phyloP scores from a whole-genome alignment of 1,139 yeast species.

The Hyphopichia buzzinii region DNA sequence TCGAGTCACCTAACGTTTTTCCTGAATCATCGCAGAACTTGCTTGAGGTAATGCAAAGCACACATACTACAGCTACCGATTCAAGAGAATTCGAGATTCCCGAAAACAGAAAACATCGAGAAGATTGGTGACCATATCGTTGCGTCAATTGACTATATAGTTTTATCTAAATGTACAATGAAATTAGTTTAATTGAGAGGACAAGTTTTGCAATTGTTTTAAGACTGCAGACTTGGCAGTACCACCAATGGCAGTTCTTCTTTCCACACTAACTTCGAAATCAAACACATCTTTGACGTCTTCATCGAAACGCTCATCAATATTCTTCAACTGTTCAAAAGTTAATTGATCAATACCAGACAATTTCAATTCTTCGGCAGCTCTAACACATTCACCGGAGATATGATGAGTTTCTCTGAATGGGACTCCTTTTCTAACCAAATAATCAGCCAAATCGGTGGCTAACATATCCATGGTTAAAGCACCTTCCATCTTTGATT shows the following conservation, averaged over 20 bases:
- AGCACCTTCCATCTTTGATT: slow-evolving; percentile 77
- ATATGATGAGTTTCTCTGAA: slow-evolving; percentile 99
- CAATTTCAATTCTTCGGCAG: slow-evolving; percentile 74
- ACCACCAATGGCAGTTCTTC: slow-evolving; percentile 96
- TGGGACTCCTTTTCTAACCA: slow-evolving; percentile 97
- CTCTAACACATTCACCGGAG: slow-evolving; percentile 94
- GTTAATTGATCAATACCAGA: slow-evolving; percentile 81
- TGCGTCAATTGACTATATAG: no score
- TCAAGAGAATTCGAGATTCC: no score
- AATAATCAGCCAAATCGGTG: slow-evolving; percentile 95
- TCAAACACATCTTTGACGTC: slow-evolving; percentile 84
- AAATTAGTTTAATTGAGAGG: slow-evolving; percentile 22
- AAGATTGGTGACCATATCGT: no score
- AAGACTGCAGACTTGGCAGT: slow-evolving; percentile 89
- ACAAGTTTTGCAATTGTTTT: slow-evolving; percentile 59
- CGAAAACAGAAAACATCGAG: no score
- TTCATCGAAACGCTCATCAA: slow-evolving; percentile 74
- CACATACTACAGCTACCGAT: no score
- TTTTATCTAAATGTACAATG: no score
- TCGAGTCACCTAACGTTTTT: no score
- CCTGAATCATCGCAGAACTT: background rate
- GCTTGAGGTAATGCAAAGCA: background rate
- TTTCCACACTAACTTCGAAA: slow-evolving; percentile 92
- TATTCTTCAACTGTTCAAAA: slow-evolving; percentile 70
- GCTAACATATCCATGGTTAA: slow-evolving; percentile 99